These are phyloP conservation scores for Abrus precatorius DNA, from an alignment of 306 rosid genomes.

Conservation along the genomic window DNA sequence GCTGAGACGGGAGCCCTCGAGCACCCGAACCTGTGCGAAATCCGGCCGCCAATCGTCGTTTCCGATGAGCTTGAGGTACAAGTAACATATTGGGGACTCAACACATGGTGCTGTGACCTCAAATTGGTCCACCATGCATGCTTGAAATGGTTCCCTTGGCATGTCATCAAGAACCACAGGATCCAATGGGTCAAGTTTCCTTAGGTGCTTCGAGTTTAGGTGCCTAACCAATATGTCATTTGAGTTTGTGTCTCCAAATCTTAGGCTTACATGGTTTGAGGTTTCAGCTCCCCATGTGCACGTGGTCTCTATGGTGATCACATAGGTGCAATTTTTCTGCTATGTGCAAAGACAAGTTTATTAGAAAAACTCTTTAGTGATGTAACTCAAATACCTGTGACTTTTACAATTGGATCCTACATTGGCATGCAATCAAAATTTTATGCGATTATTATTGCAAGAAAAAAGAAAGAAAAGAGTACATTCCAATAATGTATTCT, in stretches of 20 bases:
- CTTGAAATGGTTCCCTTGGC: constrained; percentile 81
- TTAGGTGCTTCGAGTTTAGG: constrained; percentile 68
- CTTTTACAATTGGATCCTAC: not conserved
- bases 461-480: not conserved
- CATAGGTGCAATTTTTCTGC: constrained; percentile 72
- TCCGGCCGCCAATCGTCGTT: constrained; percentile 88
- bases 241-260: constrained; percentile 81
- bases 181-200: constrained; percentile 67
- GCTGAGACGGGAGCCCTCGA: constrained; percentile 59
- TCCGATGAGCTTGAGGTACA: constrained; percentile 74
- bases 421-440: not conserved
- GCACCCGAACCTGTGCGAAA: constrained; percentile 62
- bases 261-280: constrained; percentile 67
- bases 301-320: constrained; percentile 72
- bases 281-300: constrained; percentile 88
- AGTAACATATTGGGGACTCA: constrained; percentile 68
- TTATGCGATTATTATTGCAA: not conserved
- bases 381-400: not conserved
- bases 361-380: not conserved
- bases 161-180: constrained; percentile 70
- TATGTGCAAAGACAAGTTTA: not conserved
- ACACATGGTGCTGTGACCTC: constrained; percentile 71
- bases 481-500: not conserved
- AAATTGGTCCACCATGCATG: constrained; percentile 79
- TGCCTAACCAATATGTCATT: constrained; percentile 68